Evolutionary conservation across 805 yeast genomes (phyloP), one percentile per base, ranked within the genome.

Genomic region (Yarrowia phangngaensis): DNA sequence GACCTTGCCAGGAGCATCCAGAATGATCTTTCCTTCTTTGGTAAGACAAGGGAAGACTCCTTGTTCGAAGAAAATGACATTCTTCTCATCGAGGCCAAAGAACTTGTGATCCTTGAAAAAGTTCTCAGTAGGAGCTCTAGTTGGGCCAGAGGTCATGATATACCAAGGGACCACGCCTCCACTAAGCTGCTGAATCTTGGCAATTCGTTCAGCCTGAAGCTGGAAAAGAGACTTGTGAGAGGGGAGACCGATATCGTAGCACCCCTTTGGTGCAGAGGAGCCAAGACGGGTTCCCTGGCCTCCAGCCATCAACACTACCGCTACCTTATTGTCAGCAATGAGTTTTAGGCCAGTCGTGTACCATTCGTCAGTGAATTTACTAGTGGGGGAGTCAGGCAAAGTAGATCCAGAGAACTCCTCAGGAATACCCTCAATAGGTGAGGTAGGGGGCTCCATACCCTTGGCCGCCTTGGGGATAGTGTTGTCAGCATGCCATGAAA

Each of bases 211-310:
- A 16, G 95, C 92, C 68, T 92, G 99, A 50, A 92, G 74, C 64
- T 88, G 95, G 66, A 92, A 92, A 51, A 92, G 69, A 1, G 95
- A 78, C 63, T 86, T 86, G 24, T 74, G 72, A 2, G 95, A 84
- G 1, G 96, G 95, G 41, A 92, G 74, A 0, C 82, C 82, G 53
- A 92, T 81, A 63, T 90, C 78, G 62, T 78, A 92, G 66, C 97
- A 90, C 1, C 99, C 99, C 66, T 92, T 92, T 27, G 99, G 99
- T 19, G 70, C 78, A 4, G 79, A 69, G 1, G 95, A 87, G 1
- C 98, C 98, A 49, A 92, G 71, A 54, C 99, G 74, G 6, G 97
- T 84, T 23, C 99, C 99, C 66, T 92, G 98, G 41, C 99, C 99
- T 51, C 99, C 99, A 9, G 99, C 97, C 84, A 92, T 82, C 46